A percentile compares a stretch with the other conserved stretches of the same genome.
Conservation (phyloP, 768 basidiomycete species). For the Tylopilus rubrobrunneus region DNA sequence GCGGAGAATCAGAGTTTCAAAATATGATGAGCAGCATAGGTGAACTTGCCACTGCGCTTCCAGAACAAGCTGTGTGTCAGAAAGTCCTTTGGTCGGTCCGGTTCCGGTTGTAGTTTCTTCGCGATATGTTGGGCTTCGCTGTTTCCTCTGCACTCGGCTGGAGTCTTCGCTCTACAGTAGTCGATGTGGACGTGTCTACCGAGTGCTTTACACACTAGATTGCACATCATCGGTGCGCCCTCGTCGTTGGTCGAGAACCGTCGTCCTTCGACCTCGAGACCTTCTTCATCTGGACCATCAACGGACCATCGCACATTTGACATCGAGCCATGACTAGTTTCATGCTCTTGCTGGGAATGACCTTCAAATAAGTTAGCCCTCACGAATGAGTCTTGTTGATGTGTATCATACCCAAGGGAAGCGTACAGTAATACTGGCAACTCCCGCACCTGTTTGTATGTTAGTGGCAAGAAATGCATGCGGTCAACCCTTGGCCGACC, state of each 20-base stretch:
- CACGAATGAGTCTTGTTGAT: neutral
- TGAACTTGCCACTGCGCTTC: constrained; percentile 47
- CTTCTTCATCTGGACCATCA: constrained; percentile 45
- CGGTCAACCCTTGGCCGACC: constrained; percentile 26
- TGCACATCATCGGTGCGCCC: constrained; percentile 63
- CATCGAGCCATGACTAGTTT: constrained; percentile 62
- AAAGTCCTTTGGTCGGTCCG: constrained; percentile 48
- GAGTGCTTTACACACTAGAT: constrained; percentile 45
- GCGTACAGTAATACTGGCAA: constrained; percentile 57
- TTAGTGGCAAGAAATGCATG: neutral
- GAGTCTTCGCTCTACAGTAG: constrained; percentile 43
- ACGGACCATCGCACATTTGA: constrained; percentile 51
- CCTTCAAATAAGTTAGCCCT: constrained; percentile 23
- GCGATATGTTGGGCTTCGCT: constrained; percentile 44
- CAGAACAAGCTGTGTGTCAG: constrained; percentile 53
- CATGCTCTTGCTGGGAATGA: constrained; percentile 54
- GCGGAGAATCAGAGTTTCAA: neutral
- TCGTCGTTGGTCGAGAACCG: constrained; percentile 50
- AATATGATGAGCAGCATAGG: fast-evolving
- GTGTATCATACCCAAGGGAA: constrained; percentile 41
- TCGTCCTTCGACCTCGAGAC: constrained; percentile 49
- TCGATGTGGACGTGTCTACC: constrained; percentile 55
- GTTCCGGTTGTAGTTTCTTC: constrained; percentile 40
- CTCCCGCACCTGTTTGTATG: constrained; percentile 39
- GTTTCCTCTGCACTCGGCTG: constrained; percentile 34